Base-by-base conservation (phyloP, 345 rosid species). In the Gossypium raimondii region DNA sequence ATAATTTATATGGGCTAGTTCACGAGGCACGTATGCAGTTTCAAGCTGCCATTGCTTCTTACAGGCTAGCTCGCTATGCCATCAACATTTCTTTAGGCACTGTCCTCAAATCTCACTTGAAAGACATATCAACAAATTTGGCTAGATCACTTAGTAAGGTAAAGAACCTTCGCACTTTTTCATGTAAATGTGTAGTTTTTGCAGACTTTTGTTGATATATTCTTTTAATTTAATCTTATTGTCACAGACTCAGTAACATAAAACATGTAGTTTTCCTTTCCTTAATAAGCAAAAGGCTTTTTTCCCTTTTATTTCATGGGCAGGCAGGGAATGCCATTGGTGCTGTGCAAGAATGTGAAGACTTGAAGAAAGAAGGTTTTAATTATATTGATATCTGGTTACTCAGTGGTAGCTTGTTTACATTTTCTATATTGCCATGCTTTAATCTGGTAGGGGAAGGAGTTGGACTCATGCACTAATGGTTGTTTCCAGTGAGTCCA, bases 81-180 rank as follows among this genome's bases (percentile, higher is more conserved):
- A 81, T 86, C 83, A 78, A 73, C 57, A 73, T 81, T 70, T 87
- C 82, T 73, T 73, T 83, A 9, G 85, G 63, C 16, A 66, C 67
- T 73, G 66, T 78, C 53, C 72, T 78, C 65, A 83, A 82, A 71
- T 80, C 91, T 88, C 80, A 81, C 76, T 77, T 81, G 74, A 85
- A 58, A 79, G 92, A 87, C 78, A 78, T 91, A 85, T 83, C 89
- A 61, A 79, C 83, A 65, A 95, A 91, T 86, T 90, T 95, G 90
- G 93, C 87, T 57, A 87, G 99, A 80, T 83, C 89, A 62, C 97
- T 95, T 79, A 56, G 85, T 76, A 83, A 71, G 94, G 99, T 93
- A 84, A 86, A 57, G 64, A 75, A 1, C 53, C 47, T 73, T 2
- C 0, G 4, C 24, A 18, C 48, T 48, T 22, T 53, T 51, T 17